Percentiles rank a stretch among this genome's conserved stretches.
These are phyloP conservation scores for Rhizophagus sp. DNA, from an alignment of 192 early-diverging fungal genomes.

Conservation along the genomic window DNA sequence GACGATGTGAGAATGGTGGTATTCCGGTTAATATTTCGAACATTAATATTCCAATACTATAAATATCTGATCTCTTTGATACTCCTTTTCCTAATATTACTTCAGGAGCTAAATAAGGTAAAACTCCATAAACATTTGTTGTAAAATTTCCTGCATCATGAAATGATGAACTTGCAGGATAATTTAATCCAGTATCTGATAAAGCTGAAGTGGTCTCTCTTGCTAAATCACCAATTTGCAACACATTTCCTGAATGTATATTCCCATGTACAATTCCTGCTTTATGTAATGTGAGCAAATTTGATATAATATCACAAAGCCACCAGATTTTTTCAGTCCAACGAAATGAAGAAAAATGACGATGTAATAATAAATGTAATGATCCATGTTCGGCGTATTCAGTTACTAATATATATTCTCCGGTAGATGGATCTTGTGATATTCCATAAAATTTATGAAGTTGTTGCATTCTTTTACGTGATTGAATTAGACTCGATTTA, in stretches of 20 bases:
- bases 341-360: neutral
- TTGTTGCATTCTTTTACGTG: neutral
- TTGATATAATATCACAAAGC: constrained; percentile 12
- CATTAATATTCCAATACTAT: constrained; percentile 22
- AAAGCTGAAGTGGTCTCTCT: constrained; percentile 1
- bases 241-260: constrained; percentile 12
- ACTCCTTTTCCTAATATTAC: neutral
- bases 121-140: constrained; percentile 1
- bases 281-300: constrained; percentile 4
- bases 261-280: constrained; percentile 4
- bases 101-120: constrained; percentile 25
- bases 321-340: constrained; percentile 18
- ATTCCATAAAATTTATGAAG: constrained; percentile 6
- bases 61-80: constrained; percentile 3
- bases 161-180: neutral
- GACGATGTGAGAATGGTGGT: constrained; percentile 2
- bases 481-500: neutral
- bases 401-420: constrained; percentile 13
- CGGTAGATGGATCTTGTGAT: neutral
- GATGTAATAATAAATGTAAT: neutral
- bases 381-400: neutral
- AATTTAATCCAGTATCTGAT: neutral
- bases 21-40: constrained; percentile 5
- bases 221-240: neutral
- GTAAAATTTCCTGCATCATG: neutral